These are phyloP conservation scores for Sporothrix phasma DNA, from an alignment of 2,329 filamentous ascomycete genomes.

Conservation along the genomic window DNA sequence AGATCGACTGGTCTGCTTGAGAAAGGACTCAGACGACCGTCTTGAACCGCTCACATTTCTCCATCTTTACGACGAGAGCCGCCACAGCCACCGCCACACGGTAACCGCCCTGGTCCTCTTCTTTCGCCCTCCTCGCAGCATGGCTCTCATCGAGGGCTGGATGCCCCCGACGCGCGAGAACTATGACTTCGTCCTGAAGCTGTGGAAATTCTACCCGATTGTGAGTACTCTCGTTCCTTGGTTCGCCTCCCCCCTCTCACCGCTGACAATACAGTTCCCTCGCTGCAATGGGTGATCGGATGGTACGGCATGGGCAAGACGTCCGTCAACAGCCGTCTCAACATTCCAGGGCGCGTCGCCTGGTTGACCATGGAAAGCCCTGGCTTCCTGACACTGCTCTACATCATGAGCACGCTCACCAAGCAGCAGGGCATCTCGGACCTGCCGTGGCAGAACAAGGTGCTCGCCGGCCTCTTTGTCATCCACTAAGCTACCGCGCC, in stretches of 20 bases:
- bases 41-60: not conserved
- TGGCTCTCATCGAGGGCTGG: conserved; percentile 44
- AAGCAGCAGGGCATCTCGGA: conserved; percentile 43
- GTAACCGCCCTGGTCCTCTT: not conserved
- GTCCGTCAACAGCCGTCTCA: conserved; percentile 61
- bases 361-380: conserved; percentile 86
- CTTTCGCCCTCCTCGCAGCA: conserved; percentile 18
- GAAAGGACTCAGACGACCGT: not conserved
- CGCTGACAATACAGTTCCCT: conserved; percentile 46
- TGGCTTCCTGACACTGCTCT: conserved; percentile 66
- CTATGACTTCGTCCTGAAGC: conserved; percentile 42
- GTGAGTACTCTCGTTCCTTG: conserved; percentile 25
- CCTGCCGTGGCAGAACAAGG: conserved; percentile 68
- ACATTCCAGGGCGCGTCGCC: conserved; percentile 77
- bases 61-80: not conserved
- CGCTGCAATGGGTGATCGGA: conserved; percentile 62
- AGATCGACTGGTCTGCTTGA: not conserved
- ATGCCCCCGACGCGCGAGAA: conserved; percentile 48
- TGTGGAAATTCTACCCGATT: conserved; percentile 47
- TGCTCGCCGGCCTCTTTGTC: conserved; percentile 60
- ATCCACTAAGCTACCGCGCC: conserved; percentile 89
- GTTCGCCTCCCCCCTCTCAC: not conserved
- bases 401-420: conserved; percentile 64
- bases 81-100: not conserved
- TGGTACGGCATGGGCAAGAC: conserved; percentile 94